Evolutionary conservation across 2,329 filamentous ascomycete species (phyloP).

Genomic region (Colletotrichum sansevieriae): DNA sequence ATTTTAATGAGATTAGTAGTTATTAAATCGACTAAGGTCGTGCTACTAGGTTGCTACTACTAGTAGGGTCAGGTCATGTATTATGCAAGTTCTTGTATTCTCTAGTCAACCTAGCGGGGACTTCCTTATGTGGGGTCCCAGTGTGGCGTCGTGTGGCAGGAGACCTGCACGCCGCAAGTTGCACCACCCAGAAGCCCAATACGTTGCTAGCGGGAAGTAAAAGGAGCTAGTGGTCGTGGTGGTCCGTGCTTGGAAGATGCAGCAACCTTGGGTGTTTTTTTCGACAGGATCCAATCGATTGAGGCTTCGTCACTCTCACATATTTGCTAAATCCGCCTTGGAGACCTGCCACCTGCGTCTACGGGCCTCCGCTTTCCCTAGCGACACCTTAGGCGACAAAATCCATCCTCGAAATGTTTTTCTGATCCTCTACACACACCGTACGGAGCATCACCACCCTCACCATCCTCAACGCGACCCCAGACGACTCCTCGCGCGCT

Average conservation of each 20-base stretch:
- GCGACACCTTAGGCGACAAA: conserved; percentile 33
- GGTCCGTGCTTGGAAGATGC: conserved; percentile 54
- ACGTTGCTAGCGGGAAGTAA: no score
- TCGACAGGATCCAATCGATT: conserved; percentile 48
- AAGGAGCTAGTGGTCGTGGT: conserved; percentile 41
- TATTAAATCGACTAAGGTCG: no score
- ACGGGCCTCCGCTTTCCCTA: conserved; percentile 36
- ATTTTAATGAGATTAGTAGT: no score
- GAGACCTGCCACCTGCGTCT: conserved; percentile 33
- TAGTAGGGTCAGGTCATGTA: no score
- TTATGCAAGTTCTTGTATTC: no score
- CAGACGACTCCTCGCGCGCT: conserved; percentile 22
- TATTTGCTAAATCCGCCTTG: conserved; percentile 40
- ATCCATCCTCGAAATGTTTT: conserved; percentile 42
- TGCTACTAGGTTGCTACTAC: no score
- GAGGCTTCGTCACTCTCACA: conserved; percentile 44
- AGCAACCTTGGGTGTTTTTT: conserved; percentile 47
- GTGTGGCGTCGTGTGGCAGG: no score
- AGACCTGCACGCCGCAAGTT: conserved; percentile 15
- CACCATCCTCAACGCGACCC: conserved; percentile 34
- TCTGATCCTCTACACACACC: conserved; percentile 32
- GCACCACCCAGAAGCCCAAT: conserved; percentile 7
- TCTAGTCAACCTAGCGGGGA: no score
- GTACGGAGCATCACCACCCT: conserved; percentile 36
- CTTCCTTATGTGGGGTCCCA: no score